Conservation (phyloP, 345 rosid genomes). For the Melaleuca alternifolia region DNA sequence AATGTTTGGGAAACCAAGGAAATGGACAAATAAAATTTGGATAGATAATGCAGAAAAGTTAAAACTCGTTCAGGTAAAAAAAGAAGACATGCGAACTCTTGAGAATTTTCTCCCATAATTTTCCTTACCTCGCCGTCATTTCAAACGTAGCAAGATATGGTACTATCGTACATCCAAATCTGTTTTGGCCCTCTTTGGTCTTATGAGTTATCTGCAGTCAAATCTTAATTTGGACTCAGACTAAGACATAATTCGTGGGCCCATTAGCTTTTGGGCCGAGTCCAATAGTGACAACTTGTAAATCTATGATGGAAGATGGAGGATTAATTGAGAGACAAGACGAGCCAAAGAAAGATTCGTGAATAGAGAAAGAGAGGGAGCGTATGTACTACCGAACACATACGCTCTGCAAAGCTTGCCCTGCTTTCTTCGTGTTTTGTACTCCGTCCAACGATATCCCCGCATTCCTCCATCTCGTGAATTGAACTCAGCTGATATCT, state of each 20-base stretch:
- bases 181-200: fast-evolving
- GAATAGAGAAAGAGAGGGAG: too few relatives aligned
- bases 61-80: background rate
- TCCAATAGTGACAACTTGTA: background rate
- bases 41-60: background rate
- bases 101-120: background rate
- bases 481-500: too few relatives aligned
- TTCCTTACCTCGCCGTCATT: background rate
- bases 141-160: too few relatives aligned
- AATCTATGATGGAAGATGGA: too few relatives aligned
- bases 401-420: too few relatives aligned
- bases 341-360: too few relatives aligned
- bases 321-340: too few relatives aligned
- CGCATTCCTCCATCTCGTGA: too few relatives aligned
- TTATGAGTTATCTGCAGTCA: fast-evolving
- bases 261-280: background rate
- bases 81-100: background rate
- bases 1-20: background rate
- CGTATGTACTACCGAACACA: too few relatives aligned
- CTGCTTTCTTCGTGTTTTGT: too few relatives aligned
- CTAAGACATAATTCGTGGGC: background rate
- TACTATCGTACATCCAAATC: background rate
- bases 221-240: background rate
- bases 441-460: too few relatives aligned
- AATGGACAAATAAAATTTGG: background rate